These are phyloP conservation scores for Triangularia setosa DNA, from an alignment of 2,329 filamentous ascomycete genomes.

Conservation along the genomic window DNA sequence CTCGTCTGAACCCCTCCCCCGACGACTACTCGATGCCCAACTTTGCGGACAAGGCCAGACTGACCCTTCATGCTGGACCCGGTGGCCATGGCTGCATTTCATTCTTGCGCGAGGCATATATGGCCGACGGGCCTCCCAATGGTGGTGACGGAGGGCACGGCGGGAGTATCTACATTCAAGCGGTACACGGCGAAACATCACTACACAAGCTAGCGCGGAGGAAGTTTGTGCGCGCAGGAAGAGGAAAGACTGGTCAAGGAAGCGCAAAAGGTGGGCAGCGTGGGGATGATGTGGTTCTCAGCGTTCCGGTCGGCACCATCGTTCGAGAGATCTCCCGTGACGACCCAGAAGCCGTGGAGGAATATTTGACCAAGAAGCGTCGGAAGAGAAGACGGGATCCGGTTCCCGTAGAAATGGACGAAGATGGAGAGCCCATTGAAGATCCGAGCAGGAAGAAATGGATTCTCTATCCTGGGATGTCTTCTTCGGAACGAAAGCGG, in stretches of 20 bases:
- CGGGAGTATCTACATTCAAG: conserved; percentile 91
- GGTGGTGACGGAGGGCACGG: conserved; percentile 91
- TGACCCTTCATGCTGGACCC: conserved; percentile 72
- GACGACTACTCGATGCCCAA: conserved; percentile 79
- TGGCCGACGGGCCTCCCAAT: conserved; percentile 85
- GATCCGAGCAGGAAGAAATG: conserved; percentile 65
- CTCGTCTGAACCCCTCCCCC: conserved; percentile 74
- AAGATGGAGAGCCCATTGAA: conserved; percentile 38
- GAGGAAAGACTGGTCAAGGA: conserved; percentile 75
- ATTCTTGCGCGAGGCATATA: conserved; percentile 86
- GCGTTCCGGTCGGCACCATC: conserved; percentile 89
- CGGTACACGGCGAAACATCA: conserved; percentile 84
- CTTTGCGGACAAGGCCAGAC: conserved; percentile 80
- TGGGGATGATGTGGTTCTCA: conserved; percentile 82
- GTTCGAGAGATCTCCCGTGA: conserved; percentile 75
- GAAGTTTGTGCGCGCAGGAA: conserved; percentile 68
- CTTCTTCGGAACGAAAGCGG: conserved; percentile 61
- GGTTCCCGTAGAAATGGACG: conserved; percentile 32
- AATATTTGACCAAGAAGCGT: conserved; percentile 22
- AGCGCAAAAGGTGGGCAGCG: conserved; percentile 69
- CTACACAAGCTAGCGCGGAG: conserved; percentile 84
- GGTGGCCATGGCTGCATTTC: conserved; percentile 94
- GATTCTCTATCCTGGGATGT: conserved; percentile 78
- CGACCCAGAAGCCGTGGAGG: conserved; percentile 71
- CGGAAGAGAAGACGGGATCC: conserved; percentile 5